These are phyloP conservation scores for Diaporthe batatas DNA, from an alignment of 2,329 filamentous ascomycete genomes.

Conservation along the genomic window DNA sequence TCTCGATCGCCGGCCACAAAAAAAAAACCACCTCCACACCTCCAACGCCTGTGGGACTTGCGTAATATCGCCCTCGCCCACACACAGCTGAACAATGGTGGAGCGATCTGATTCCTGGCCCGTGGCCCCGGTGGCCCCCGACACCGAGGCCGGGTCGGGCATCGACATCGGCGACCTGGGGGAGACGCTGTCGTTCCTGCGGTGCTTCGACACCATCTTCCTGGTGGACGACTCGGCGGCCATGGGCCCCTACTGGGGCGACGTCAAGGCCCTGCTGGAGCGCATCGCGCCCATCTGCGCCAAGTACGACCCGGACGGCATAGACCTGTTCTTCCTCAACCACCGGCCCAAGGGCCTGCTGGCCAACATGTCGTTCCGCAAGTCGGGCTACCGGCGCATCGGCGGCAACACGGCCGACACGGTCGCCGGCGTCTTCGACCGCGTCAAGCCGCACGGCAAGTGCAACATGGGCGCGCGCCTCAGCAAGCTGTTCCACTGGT, in stretches of 20 bases:
- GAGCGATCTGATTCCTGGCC: constrained; percentile 37
- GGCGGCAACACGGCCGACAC: constrained; percentile 47
- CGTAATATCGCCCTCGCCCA: too few relatives aligned
- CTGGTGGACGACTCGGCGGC: constrained; percentile 42
- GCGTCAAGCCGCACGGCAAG: constrained; percentile 47
- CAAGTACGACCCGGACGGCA: constrained; percentile 42
- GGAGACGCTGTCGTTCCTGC: constrained; percentile 42
- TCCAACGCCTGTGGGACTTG: background rate
- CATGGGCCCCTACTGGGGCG: constrained; percentile 41
- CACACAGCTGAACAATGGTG: constrained; percentile 13
- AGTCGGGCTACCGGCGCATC: constrained; percentile 44
- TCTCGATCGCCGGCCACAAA: background rate
- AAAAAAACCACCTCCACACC: background rate
- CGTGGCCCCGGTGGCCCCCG: constrained; percentile 19
- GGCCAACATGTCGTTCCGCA: constrained; percentile 43
- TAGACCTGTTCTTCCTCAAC: constrained; percentile 43
- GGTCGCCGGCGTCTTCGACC: constrained; percentile 46
- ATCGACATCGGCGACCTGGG: constrained; percentile 41
- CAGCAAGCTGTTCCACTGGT: constrained; percentile 47
- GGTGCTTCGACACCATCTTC: constrained; percentile 43
- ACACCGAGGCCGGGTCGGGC: constrained; percentile 29
- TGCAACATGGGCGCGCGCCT: constrained; percentile 49
- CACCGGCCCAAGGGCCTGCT: constrained; percentile 42
- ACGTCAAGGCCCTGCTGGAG: constrained; percentile 41
- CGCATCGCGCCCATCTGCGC: constrained; percentile 42